phyloP scores from a whole-genome alignment of 352 stramenopile genomes.

The Globisporangium acanthophoron region DNA sequence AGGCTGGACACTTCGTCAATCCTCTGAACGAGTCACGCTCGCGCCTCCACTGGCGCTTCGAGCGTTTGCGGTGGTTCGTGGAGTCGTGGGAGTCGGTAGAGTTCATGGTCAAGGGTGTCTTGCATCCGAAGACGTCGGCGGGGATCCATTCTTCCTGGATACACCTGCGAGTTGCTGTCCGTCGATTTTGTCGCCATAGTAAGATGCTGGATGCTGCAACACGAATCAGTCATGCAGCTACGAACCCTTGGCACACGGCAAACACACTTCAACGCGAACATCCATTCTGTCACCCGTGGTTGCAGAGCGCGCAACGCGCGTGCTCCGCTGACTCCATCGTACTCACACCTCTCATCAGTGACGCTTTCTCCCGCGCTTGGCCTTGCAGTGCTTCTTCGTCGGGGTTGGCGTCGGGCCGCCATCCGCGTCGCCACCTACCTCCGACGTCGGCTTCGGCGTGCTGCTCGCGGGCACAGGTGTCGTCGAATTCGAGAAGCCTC shows the following conservation, averaged over 20 bases:
- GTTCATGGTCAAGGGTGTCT: no score
- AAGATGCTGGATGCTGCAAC: background rate
- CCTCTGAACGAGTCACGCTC: no score
- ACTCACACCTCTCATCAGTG: background rate
- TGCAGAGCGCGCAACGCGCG: background rate
- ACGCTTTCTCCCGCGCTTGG: background rate
- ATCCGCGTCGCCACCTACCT: background rate
- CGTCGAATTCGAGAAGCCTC: background rate
- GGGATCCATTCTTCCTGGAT: no score
- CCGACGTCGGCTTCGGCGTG: background rate
- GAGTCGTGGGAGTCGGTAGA: no score
- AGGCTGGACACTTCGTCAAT: no score
- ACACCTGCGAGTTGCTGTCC: no score
- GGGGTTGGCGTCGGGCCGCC: background rate
- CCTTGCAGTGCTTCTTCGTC: constrained; percentile 1
- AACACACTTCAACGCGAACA: background rate
- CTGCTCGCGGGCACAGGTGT: background rate
- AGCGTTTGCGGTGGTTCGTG: no score
- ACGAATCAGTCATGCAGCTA: background rate
- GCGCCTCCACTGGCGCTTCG: no score
- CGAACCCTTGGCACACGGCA: background rate
- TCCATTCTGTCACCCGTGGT: background rate
- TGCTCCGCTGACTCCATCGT: background rate
- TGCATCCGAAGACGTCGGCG: no score
- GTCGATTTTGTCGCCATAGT: no score